Evolutionary conservation across 2,329 filamentous ascomycete genomes (phyloP), one percentile per base, ranked within the genome.

Genomic region (Colletotrichum trifolii): DNA sequence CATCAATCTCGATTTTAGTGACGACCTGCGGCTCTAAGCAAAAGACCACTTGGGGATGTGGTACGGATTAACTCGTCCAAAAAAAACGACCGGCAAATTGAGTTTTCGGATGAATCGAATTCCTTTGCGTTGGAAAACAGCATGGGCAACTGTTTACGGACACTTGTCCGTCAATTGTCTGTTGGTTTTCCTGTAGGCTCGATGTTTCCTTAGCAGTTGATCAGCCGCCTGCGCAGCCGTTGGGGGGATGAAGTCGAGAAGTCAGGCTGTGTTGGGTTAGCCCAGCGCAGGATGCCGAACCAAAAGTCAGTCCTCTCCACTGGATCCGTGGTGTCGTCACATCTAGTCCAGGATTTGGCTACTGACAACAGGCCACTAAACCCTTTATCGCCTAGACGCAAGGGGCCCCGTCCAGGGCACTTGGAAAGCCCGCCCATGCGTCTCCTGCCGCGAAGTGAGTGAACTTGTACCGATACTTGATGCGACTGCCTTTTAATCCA

Each of bases 301-400:
- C n/a, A 13, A 25, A 50, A 42, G 33, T 40, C 47, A n/a, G 15
- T 50, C 50, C 13, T 33, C 46, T 63, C 45, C 25, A 52, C 39
- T 43, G 17, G 50, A 12, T 43, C 61, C 34, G 38, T 17, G 40
- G 58, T 65, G 62, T 65, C 62, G 58, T 65, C 62, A 65, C 62
- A 56, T 40, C 55, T 54, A 60, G 62, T 33, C 62, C 35, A 39
- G 50, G 52, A 53, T 65, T 42, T 49, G 46, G 15, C 52, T 48
- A 62, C 36, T 57, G 62, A 65, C 62, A 65, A 62, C 62, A 56
- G 46, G 25, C 62, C 58, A 47, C 62, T 65, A 65, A 62, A n/a
- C 62, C 52, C 17, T 48, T 62, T 35, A 46, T 38, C 6, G 52
- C 25, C 58, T 65, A 65, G 62, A 36, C 36, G 58, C 40, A 65